Conservation (phyloP, 73 alveolate species). For the Paramecium tetraurelia region DNA sequence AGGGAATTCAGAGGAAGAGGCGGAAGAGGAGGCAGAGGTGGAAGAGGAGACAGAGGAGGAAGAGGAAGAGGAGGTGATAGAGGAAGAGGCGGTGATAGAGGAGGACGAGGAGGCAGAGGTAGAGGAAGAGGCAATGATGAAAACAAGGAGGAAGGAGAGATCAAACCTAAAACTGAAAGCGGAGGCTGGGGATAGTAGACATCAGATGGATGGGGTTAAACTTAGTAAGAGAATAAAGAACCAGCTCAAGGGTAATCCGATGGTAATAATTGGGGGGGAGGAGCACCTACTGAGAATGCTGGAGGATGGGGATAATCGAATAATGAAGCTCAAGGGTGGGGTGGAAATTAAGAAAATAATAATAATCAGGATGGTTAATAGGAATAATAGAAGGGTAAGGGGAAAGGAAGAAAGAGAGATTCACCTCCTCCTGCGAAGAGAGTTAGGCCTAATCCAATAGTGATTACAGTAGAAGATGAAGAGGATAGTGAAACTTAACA, state of each 20-base stretch:
- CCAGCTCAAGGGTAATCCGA: neutral
- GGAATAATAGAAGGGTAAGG: neutral
- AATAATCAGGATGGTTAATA: neutral
- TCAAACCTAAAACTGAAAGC: neutral
- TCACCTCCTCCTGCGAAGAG: constrained; percentile 17
- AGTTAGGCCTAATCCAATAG: neutral
- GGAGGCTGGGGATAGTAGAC: neutral
- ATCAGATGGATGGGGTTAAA: neutral
- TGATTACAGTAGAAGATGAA: neutral
- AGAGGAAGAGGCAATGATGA: neutral
- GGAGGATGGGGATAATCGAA: neutral
- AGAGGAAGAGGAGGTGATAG: constrained; percentile 12
- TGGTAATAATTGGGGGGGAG: neutral
- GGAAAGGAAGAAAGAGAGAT: neutral
- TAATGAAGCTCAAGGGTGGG: neutral
- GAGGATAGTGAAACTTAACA: neutral
- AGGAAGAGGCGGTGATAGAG: neutral
- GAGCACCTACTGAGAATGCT: neutral
- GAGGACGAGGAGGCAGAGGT: neutral
- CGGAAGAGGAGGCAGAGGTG: neutral
- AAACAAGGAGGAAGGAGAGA: constrained; percentile 5
- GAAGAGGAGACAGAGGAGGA: neutral
- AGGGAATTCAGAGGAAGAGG: neutral
- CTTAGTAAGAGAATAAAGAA: neutral
- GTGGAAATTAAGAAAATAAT: neutral